Conservation (phyloP, 78 protist genomes). For the Dictyostelium citrinum region DNA sequence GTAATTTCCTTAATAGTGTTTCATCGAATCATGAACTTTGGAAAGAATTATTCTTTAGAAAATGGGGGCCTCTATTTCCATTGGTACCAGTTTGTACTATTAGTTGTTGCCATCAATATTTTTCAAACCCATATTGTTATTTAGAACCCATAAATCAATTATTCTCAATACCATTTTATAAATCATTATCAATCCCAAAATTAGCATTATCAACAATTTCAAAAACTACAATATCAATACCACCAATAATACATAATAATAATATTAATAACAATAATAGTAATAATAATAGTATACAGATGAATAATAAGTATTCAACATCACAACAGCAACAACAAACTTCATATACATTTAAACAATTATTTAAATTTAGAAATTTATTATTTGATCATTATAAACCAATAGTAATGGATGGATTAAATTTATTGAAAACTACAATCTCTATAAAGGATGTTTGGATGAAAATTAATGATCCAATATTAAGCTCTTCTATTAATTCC, state of each 20-base stretch:
- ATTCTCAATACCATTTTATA: conserved; percentile 34
- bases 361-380: conserved; percentile 56
- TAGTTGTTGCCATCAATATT: conserved; percentile 60
- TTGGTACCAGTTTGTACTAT: conserved; percentile 69
- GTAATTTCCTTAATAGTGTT: conserved; percentile 44
- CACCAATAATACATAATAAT: not conserved
- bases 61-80: conserved; percentile 69
- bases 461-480: conserved; percentile 7
- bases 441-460: not conserved
- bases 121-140: conserved; percentile 40
- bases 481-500: not conserved
- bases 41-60: conserved; percentile 36
- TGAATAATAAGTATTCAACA: not conserved
- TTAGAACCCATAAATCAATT: conserved; percentile 42
- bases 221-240: not conserved
- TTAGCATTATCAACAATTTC: not conserved
- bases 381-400: conserved; percentile 34
- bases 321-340: not conserved
- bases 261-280: no score
- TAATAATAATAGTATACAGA: not conserved
- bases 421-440: not conserved
- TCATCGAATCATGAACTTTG: conserved; percentile 53
- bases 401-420: conserved; percentile 6
- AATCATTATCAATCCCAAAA: conserved; percentile 23
- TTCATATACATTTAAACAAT: conserved; percentile 26